These are phyloP conservation scores for Batrachochytrium dendrobatidis DNA, from an alignment of 371 early-diverging fungal genomes.

Conservation along the genomic window DNA sequence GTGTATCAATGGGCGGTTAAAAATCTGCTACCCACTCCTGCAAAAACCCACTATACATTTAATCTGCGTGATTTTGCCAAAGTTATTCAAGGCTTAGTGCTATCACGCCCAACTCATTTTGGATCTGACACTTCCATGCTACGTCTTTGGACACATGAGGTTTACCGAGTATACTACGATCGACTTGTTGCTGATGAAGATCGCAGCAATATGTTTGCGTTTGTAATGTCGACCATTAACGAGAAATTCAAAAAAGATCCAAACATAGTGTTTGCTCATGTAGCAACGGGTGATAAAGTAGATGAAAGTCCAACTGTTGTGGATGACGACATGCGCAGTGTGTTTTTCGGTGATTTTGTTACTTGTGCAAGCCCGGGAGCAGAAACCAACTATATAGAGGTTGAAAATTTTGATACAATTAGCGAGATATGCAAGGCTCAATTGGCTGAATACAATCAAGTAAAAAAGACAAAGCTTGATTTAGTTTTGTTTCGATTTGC, in stretches of 20 bases:
- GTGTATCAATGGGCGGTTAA: constrained; percentile 42
- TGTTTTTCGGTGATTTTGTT: constrained; percentile 44
- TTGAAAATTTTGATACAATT: constrained; percentile 35
- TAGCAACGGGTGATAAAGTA: constrained; percentile 33
- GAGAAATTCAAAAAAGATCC: constrained; percentile 31
- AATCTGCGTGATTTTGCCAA: constrained; percentile 48
- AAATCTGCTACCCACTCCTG: constrained; percentile 49
- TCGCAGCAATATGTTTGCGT: constrained; percentile 33
- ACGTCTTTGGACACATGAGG: constrained; percentile 49
- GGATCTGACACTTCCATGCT: constrained; percentile 24
- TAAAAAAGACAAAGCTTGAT: constrained; percentile 48
- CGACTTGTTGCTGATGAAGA: constrained; percentile 47
- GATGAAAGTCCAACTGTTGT: constrained; percentile 21
- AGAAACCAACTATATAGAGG: constrained; percentile 37
- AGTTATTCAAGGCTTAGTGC: constrained; percentile 46
- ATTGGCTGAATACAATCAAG: constrained; percentile 44
- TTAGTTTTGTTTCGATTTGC: constrained; percentile 52
- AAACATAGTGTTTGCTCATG: constrained; percentile 34
- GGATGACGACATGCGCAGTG: constrained; percentile 44
- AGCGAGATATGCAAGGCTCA: constrained; percentile 31
- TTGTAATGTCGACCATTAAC: constrained; percentile 29
- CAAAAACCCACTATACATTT: constrained; percentile 56
- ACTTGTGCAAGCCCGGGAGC: constrained; percentile 17
- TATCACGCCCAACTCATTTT: constrained; percentile 32
- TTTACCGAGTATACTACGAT: constrained; percentile 47